phyloP scores from a whole-genome alignment of 2,329 filamentous ascomycete genomes.

The Pyricularia pennisetigena region DNA sequence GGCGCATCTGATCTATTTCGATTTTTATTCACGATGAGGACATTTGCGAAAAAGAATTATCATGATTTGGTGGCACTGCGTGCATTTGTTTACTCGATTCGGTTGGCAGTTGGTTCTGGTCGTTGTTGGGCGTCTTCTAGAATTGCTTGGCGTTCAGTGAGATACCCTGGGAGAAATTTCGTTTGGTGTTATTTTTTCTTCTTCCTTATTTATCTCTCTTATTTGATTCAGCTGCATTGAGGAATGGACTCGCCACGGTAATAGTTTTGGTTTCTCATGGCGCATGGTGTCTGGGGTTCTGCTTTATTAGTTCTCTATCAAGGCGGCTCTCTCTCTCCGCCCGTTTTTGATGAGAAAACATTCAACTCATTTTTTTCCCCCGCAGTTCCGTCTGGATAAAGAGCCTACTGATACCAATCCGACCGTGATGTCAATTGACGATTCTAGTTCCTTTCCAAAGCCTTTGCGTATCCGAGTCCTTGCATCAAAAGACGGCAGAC shows the following conservation, averaged over 20 bases:
- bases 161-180: slow-evolving; percentile 1
- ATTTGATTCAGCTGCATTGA: background rate
- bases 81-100: background rate
- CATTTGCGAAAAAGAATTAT: background rate
- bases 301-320: background rate
- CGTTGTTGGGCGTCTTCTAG: background rate
- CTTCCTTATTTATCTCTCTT: background rate
- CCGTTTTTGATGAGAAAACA: background rate
- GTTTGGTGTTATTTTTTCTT: background rate
- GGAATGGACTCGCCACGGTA: background rate
- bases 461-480: background rate
- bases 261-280: background rate
- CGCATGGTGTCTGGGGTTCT: background rate
- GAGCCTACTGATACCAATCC: background rate
- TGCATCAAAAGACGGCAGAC: background rate
- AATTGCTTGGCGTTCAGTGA: slow-evolving; percentile 2
- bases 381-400: background rate
- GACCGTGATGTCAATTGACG: background rate
- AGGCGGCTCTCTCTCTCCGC: background rate
- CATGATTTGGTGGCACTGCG: background rate
- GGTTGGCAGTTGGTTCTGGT: background rate
- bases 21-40: background rate
- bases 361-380: too few relatives aligned
- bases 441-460: background rate
- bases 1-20: background rate